phyloP scores from a whole-genome alignment of 2,329 filamentous ascomycete genomes.

The Monosporascus cannonballus region DNA sequence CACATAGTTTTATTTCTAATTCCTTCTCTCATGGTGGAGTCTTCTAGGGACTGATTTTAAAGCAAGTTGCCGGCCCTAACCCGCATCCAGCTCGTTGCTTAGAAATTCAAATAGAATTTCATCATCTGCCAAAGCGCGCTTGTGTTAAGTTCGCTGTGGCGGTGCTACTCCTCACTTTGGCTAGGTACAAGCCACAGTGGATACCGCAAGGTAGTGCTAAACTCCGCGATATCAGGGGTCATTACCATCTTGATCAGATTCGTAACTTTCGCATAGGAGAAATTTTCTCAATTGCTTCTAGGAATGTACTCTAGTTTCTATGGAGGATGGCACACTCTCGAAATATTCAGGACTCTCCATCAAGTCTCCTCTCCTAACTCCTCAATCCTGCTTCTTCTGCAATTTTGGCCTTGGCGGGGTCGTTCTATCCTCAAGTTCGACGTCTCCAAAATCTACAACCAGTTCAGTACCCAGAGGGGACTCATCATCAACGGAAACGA shows the following conservation, averaged over 20 bases:
- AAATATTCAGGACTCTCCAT: not conserved
- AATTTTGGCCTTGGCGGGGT: not conserved
- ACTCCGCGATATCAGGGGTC: not conserved
- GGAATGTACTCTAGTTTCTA: not conserved
- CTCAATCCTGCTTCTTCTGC: not conserved
- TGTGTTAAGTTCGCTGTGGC: not conserved
- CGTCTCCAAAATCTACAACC: constrained; percentile 3
- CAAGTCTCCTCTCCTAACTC: not conserved
- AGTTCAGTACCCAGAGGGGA: not conserved
- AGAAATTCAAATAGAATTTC: not conserved
- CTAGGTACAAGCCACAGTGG: too few species aligned
- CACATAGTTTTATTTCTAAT: not conserved
- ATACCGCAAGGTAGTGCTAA: too few species aligned
- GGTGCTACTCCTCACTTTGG: not conserved
- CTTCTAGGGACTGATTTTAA: not conserved
- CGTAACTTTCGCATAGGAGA: not conserved
- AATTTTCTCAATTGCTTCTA: not conserved
- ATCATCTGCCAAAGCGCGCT: not conserved
- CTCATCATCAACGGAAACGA: constrained; percentile 7
- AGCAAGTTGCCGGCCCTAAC: not conserved
- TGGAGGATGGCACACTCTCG: not conserved
- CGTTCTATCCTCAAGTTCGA: constrained; percentile 1
- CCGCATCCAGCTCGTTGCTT: not conserved
- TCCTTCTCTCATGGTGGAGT: not conserved
- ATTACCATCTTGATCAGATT: not conserved